Evolutionary conservation across 345 rosid species (phyloP).

Genomic region (Eucalyptus curtisii): DNA sequence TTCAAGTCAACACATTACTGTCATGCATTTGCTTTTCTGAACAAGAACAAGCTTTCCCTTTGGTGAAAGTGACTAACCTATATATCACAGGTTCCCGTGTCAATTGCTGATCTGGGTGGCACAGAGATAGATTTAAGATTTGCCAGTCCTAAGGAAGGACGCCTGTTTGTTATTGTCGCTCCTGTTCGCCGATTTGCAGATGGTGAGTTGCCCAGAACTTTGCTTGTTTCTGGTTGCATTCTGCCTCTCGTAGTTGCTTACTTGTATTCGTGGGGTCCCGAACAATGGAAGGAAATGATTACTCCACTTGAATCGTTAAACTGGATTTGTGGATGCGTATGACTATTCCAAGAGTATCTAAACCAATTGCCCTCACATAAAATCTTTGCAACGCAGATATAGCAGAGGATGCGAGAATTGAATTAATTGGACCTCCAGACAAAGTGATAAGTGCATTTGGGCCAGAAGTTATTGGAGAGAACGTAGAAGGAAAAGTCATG

Average conservation of each 20-base stretch:
- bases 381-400: slow-evolving; percentile 28
- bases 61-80: neutral
- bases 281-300: neutral
- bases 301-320: neutral
- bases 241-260: neutral
- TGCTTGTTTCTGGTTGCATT: neutral
- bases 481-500: slow-evolving; percentile 82
- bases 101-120: slow-evolving; percentile 95
- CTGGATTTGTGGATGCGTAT: neutral
- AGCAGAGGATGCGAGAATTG: slow-evolving; percentile 53
- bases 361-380: neutral
- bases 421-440: slow-evolving; percentile 79
- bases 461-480: slow-evolving; percentile 86
- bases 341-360: neutral
- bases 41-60: neutral
- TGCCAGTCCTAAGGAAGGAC: slow-evolving; percentile 76
- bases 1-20: neutral
- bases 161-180: slow-evolving; percentile 77
- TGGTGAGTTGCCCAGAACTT: slow-evolving; percentile 24
- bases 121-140: slow-evolving; percentile 95
- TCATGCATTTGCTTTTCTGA: neutral
- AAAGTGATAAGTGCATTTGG: slow-evolving; percentile 91
- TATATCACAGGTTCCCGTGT: slow-evolving; percentile 67
- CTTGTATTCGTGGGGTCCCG: neutral
- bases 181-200: slow-evolving; percentile 92